These are phyloP conservation scores for Pyrenochaeta sp. DNA, from an alignment of 2,329 filamentous ascomycete species.

Conservation along the genomic window DNA sequence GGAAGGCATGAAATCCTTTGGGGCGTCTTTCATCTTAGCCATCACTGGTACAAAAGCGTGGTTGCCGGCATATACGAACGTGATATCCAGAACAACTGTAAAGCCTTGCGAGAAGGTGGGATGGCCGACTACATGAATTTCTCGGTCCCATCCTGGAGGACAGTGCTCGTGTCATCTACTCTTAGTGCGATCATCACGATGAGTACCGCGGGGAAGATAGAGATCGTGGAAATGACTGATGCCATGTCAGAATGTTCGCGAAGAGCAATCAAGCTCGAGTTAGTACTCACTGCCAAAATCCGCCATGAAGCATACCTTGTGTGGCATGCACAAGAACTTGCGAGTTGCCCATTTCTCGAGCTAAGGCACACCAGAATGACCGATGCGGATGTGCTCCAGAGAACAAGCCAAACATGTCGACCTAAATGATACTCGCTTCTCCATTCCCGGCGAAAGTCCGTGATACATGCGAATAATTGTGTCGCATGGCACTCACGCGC, in stretches of 20 bases:
- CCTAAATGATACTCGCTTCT: too few relatives aligned
- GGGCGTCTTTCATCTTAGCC: constrained; percentile 67
- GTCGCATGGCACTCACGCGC: too few relatives aligned
- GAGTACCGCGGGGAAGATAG: constrained; percentile 68
- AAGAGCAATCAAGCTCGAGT: too few relatives aligned
- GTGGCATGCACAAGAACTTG: too few relatives aligned
- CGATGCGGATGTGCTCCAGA: too few relatives aligned
- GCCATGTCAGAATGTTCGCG: not conserved
- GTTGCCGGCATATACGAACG: constrained; percentile 72
- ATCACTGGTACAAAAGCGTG: constrained; percentile 73
- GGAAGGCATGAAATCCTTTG: constrained; percentile 64
- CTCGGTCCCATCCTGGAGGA: not conserved
- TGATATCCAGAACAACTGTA: constrained; percentile 61
- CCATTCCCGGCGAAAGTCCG: too few relatives aligned
- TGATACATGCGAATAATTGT: too few relatives aligned
- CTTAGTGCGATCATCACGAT: constrained; percentile 72
- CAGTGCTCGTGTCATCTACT: constrained; percentile 51
- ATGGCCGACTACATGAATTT: not conserved
- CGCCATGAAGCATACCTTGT: too few relatives aligned
- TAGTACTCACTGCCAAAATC: too few relatives aligned
- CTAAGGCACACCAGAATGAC: too few relatives aligned
- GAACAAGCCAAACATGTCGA: too few relatives aligned
- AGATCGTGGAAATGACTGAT: constrained; percentile 45
- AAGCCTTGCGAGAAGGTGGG: constrained; percentile 18
- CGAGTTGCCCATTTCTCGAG: too few relatives aligned